Evolutionary conservation across 345 rosid species (phyloP).

Genomic region (Mercurialis annua): DNA sequence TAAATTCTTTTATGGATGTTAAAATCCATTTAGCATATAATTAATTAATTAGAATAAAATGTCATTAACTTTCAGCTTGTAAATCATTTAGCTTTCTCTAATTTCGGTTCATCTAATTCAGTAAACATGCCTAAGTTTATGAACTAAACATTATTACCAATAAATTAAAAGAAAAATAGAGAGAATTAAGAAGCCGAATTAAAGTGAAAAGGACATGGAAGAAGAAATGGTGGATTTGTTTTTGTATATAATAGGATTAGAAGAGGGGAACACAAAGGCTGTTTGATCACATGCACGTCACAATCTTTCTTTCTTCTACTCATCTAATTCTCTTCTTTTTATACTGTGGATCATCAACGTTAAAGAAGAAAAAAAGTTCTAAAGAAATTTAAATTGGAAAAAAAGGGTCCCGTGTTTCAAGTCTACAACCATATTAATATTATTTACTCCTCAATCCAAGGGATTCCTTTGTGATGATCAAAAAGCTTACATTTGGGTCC

Average conservation of each 20-base stretch:
- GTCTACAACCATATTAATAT: constrained; percentile 38
- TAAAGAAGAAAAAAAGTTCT: constrained; percentile 14
- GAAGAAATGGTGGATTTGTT: constrained; percentile 26
- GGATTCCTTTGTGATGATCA: constrained; percentile 48
- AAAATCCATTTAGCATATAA: too few relatives aligned
- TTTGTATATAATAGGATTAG: constrained; percentile 16
- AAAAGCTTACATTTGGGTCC: constrained; percentile 41
- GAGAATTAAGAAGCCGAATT: constrained; percentile 23
- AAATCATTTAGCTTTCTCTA: too few relatives aligned
- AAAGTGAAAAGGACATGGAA: constrained; percentile 38
- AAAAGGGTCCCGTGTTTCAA: constrained; percentile 45
- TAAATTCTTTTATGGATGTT: too few relatives aligned
- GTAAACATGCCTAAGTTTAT: constrained; percentile 19
- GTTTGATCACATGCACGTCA: constrained; percentile 80
- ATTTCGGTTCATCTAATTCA: too few relatives aligned
- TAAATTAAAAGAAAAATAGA: constrained; percentile 7
- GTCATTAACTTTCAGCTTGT: too few relatives aligned
- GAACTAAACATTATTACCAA: constrained; percentile 39
- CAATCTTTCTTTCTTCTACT: constrained; percentile 45
- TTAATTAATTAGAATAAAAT: constrained; percentile 18
- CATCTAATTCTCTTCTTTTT: constrained; percentile 48
- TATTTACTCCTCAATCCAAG: constrained; percentile 62
- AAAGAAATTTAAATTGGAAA: neutral
- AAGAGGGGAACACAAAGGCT: constrained; percentile 77
- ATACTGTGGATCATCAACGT: constrained; percentile 50